Conservation (phyloP, 495 filamentous ascomycete genomes). For the Hyaloscypha hepaticicola region DNA sequence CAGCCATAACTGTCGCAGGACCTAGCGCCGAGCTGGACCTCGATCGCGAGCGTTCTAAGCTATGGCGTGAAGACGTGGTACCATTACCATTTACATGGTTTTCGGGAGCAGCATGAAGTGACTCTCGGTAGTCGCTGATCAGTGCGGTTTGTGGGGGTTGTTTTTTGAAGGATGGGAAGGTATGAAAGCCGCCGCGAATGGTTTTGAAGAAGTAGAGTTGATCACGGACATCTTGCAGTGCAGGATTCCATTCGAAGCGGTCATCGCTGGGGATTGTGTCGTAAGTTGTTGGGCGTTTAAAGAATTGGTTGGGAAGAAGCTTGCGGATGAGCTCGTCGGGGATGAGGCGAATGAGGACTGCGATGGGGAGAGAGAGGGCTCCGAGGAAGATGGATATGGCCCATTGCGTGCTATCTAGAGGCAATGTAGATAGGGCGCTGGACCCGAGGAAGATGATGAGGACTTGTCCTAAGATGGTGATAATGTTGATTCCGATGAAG, state of each 20-base stretch:
- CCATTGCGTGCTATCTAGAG: constrained; percentile 68
- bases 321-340: constrained; percentile 50
- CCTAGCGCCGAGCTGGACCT: neutral
- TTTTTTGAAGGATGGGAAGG: neutral
- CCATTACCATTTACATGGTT: neutral
- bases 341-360: constrained; percentile 68
- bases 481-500: constrained; percentile 76
- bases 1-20: neutral
- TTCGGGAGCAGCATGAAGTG: too few species aligned
- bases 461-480: constrained; percentile 82
- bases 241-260: neutral
- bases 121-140: too few species aligned
- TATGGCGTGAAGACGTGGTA: neutral
- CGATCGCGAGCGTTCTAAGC: neutral
- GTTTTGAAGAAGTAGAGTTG: neutral
- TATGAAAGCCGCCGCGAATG: neutral
- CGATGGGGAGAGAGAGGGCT: constrained; percentile 67
- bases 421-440: constrained; percentile 61
- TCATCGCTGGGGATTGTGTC: neutral
- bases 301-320: constrained; percentile 12
- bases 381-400: constrained; percentile 71
- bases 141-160: too few species aligned
- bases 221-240: neutral
- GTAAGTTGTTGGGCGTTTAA: neutral
- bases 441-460: constrained; percentile 79